Percentiles rank a stretch among this genome's conserved stretches.
phyloP scores from a whole-genome alignment of 2,329 filamentous ascomycete genomes.

The Plectosphaerella sp. region DNA sequence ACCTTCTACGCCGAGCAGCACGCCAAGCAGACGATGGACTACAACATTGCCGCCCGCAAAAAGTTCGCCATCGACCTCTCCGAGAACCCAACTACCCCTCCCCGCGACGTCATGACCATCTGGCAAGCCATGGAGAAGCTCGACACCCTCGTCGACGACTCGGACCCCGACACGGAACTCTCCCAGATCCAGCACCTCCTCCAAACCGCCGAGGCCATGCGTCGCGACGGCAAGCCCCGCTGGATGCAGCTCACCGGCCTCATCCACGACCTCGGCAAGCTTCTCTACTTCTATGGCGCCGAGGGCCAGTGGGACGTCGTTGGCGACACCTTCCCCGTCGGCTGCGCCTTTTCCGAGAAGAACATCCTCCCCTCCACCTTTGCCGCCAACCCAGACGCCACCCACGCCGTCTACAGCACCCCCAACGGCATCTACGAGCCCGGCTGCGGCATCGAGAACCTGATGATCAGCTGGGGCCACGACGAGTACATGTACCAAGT shows the following conservation, averaged over 20 bases:
- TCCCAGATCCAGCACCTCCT: conserved; percentile 87
- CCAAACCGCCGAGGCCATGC: conserved; percentile 85
- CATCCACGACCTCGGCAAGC: conserved; percentile 76
- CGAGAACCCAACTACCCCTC: conserved; percentile 53
- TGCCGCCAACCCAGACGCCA: conserved; percentile 67
- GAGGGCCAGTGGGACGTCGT: conserved; percentile 91
- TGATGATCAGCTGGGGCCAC: conserved; percentile 89
- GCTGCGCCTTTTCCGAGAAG: conserved; percentile 67
- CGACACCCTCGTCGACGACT: conserved; percentile 86
- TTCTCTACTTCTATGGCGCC: conserved; percentile 77
- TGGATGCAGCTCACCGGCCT: conserved; percentile 79
- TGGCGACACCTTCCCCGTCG: conserved; percentile 78
- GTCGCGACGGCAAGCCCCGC: conserved; percentile 74
- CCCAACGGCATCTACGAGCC: conserved; percentile 75
- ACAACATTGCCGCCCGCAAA: conserved; percentile 75
- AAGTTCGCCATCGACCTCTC: conserved; percentile 48
- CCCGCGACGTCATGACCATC: conserved; percentile 69
- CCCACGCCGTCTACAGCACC: conserved; percentile 68
- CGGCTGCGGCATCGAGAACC: conserved; percentile 77
- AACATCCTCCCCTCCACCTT: conserved; percentile 84
- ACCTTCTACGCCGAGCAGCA: conserved; percentile 76
- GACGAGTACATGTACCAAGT: conserved; percentile 87
- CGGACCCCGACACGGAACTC: conserved; percentile 82
- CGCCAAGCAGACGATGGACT: conserved; percentile 71
- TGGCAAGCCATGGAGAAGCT: conserved; percentile 93